phyloP scores from a whole-genome alignment of 805 yeast genomes.

The Metschnikowia borealis region DNA sequence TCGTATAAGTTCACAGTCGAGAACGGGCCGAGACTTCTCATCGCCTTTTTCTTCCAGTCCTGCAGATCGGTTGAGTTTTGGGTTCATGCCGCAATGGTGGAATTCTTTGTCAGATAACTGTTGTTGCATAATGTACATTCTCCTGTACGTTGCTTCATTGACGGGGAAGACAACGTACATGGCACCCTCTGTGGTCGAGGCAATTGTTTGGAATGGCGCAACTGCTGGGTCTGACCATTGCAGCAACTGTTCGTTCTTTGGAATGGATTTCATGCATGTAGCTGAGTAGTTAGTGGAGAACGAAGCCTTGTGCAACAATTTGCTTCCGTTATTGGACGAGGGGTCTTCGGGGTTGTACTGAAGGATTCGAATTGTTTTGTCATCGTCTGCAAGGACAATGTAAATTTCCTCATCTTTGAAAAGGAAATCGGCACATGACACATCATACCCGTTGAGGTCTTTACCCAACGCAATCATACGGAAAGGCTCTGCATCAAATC shows the following conservation, averaged over 20 bases:
- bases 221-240: constrained; percentile 24
- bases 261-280: constrained; percentile 48
- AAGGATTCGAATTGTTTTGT: constrained; percentile 62
- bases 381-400: constrained; percentile 65
- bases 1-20: constrained; percentile 58
- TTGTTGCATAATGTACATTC: constrained; percentile 82
- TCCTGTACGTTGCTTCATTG: constrained; percentile 68
- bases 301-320: constrained; percentile 63
- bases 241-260: constrained; percentile 34
- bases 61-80: constrained; percentile 57
- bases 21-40: constrained; percentile 53
- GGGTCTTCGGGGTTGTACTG: constrained; percentile 94
- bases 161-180: constrained; percentile 71
- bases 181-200: constrained; percentile 77
- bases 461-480: constrained; percentile 76
- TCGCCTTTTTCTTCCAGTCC: constrained; percentile 35
- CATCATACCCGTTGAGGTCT: constrained; percentile 61
- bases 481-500: constrained; percentile 94
- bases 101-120: constrained; percentile 75
- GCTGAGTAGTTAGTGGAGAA: constrained; percentile 64
- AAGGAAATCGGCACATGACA: constrained; percentile 71
- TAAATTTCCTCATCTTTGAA: constrained; percentile 65
- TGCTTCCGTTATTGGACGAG: constrained; percentile 72
- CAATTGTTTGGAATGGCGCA: constrained; percentile 57
- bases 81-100: constrained; percentile 77